phyloP scores from a whole-genome alignment of 2,329 filamentous ascomycete genomes.

The Pestalotiopsis sp. region DNA sequence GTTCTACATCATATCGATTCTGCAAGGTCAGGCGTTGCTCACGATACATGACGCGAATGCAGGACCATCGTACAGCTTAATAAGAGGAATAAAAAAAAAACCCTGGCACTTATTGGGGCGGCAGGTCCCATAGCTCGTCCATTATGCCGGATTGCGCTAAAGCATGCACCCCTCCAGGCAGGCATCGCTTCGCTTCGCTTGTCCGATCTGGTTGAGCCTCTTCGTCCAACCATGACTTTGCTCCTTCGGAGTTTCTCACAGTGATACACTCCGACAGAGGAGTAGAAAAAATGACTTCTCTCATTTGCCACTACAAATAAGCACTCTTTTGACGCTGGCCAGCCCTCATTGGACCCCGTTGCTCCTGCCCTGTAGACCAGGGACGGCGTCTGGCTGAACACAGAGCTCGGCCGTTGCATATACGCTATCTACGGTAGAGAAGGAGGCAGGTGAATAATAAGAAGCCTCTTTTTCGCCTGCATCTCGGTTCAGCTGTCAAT shows the following conservation, averaged over 20 bases:
- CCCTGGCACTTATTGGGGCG: slow-evolving; percentile 13
- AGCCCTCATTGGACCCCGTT: background rate
- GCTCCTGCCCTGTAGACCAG: background rate
- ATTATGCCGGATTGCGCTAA: slow-evolving; percentile 19
- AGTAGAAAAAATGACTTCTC: background rate
- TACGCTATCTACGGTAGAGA: too few relatives aligned
- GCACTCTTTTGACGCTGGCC: background rate
- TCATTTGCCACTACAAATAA: background rate
- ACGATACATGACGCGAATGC: background rate
- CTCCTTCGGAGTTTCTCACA: background rate
- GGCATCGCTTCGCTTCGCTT: background rate
- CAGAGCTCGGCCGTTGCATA: background rate
- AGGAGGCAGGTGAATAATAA: background rate
- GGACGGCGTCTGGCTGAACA: background rate
- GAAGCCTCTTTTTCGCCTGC: background rate
- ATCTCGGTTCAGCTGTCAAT: background rate
- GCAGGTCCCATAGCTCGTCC: slow-evolving; percentile 18
- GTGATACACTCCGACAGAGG: too few relatives aligned
- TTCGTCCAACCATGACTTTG: background rate
- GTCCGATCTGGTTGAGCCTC: background rate
- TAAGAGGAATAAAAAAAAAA: background rate
- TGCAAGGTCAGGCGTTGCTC: background rate
- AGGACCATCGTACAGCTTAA: slow-evolving; percentile 8
- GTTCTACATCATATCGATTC: too few relatives aligned
- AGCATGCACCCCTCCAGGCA: background rate